Evolutionary conservation across 306 rosid genomes (phyloP).

Genomic region (Corylus americana): DNA sequence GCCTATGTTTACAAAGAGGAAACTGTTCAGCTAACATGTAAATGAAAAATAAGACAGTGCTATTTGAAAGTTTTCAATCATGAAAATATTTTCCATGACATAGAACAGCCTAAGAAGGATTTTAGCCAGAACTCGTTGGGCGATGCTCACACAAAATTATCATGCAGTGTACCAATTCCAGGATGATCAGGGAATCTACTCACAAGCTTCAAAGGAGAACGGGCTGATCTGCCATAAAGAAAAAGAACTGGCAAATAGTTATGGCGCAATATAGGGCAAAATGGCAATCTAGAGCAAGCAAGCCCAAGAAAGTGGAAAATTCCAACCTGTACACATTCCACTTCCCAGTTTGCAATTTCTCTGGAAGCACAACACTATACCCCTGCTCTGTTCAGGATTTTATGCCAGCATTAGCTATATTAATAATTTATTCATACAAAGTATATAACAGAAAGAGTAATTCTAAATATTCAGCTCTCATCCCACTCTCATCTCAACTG

Average conservation of each 20-base stretch:
- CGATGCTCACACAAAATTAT: conserved; percentile 85
- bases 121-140: conserved; percentile 16
- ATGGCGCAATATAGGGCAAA: conserved; percentile 9
- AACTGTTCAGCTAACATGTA: conserved; percentile 32
- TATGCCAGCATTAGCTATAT: conserved; percentile 27
- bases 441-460: conserved; percentile 6
- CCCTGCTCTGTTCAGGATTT: conserved; percentile 76
- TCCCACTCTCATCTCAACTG: too few species aligned
- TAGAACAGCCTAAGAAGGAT: neutral
- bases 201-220: conserved; percentile 79
- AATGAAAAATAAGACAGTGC: conserved; percentile 11
- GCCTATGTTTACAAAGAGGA: conserved; percentile 54
- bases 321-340: conserved; percentile 92
- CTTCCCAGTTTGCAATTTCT: conserved; percentile 89
- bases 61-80: neutral
- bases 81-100: neutral
- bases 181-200: conserved; percentile 79
- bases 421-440: conserved; percentile 17
- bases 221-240: conserved; percentile 58
- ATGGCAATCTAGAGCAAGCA: conserved; percentile 5
- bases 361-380: conserved; percentile 91
- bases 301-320: conserved; percentile 23
- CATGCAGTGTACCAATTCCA: conserved; percentile 84
- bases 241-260: conserved; percentile 3
- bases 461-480: too few species aligned